phyloP scores from a whole-genome alignment of 2,329 filamentous ascomycete genomes.

The Colletotrichum nymphaeae region DNA sequence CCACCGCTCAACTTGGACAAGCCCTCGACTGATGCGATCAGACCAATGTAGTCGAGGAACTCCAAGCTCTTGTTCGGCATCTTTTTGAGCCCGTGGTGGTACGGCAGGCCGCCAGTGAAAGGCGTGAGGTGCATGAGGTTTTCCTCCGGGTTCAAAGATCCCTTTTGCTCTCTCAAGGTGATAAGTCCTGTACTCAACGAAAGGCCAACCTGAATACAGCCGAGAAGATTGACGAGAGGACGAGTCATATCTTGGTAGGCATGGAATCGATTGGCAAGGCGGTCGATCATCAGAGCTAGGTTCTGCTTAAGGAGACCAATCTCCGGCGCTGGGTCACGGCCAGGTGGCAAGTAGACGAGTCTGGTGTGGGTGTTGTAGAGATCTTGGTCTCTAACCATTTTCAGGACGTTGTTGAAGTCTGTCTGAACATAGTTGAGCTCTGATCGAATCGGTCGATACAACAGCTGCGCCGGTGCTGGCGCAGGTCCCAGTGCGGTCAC shows the following conservation, averaged over 20 bases:
- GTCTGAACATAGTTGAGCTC: conserved; percentile 80
- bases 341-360: conserved; percentile 42
- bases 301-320: conserved; percentile 64
- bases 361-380: conserved; percentile 52
- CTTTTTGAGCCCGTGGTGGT: conserved; percentile 28
- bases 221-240: conserved; percentile 82
- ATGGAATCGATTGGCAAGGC: conserved; percentile 77
- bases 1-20: conserved; percentile 51
- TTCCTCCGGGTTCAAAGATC: not conserved
- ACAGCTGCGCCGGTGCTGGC: conserved; percentile 70
- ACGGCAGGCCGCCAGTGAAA: conserved; percentile 62
- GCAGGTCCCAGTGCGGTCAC: conserved; percentile 73
- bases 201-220: conserved; percentile 81
- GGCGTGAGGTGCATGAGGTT: conserved; percentile 60
- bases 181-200: conserved; percentile 65
- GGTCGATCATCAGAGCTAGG: conserved; percentile 75
- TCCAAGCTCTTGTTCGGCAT: conserved; percentile 54
- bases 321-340: conserved; percentile 52
- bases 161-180: not conserved
- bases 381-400: conserved; percentile 65
- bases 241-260: conserved; percentile 88
- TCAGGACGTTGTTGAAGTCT: conserved; percentile 83
- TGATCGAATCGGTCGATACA: conserved; percentile 78
- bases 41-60: conserved; percentile 61
- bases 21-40: conserved; percentile 60